Evolutionary conservation across 805 yeast genomes (phyloP), one percentile per base, ranked within the genome.

Genomic region (Metschnikowia gelsemii): DNA sequence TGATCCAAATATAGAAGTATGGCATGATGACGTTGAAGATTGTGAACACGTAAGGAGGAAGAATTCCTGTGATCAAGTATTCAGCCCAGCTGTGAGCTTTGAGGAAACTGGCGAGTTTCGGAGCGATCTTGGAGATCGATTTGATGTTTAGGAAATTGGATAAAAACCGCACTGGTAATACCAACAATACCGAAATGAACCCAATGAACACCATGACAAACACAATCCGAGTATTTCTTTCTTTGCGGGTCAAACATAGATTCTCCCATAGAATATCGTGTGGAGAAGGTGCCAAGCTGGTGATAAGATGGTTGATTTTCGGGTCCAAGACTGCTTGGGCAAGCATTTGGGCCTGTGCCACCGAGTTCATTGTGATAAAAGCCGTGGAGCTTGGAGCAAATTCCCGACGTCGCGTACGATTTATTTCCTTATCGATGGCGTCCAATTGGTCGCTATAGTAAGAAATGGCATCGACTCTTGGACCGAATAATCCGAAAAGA

Each of bases 301-400:
- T 85, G 25, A 90, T 86, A 39, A 93, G 68, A 43, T 81, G 86
- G 57, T 86, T 83, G 6, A 93, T 88, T 43, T 86, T 76, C 0
- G 97, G 97, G 58, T 90, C 96, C 43, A 93, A 62, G 0, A 91
- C 90, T 0, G 97, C 93, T 61, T 93, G 99, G 0, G 97, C 96
- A 21, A 93, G 83, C 87, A 89, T 84, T 61, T 91, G 99, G 2
- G 98, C 97, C 51, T 89, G 82, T 0, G 96, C 96, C 3, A 89
- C 97, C 0, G 93, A 78, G 50, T 87, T 91, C 96, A 91, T 86
- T 0, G 98, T 93, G 7, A 91, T 80, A 62, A 91, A 91, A 0
- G 98, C 97, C 0, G 91, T 84, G 21, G 95, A 88, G 0, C 95
- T 87, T 0, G 96, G 84, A 0, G 87, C 79, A 55, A 81, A 87